Evolutionary conservation across 768 basidiomycete genomes (phyloP).

Genomic region (Serendipita sp.): DNA sequence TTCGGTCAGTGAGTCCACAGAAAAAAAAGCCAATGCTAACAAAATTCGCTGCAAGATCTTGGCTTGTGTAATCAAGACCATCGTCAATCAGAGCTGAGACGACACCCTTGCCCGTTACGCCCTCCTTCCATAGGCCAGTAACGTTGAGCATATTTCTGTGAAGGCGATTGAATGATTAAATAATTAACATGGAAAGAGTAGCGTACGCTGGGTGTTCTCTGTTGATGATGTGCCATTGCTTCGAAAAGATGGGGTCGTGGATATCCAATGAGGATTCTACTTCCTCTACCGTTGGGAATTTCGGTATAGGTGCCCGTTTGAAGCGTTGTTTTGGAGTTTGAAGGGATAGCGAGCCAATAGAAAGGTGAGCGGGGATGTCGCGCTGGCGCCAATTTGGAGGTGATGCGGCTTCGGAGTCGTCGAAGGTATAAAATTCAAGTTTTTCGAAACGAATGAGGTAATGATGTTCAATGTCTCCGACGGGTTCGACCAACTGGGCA

Average conservation of each 20-base stretch:
- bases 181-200: neutral
- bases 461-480: constrained; percentile 64
- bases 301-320: constrained; percentile 38
- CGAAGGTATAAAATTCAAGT: constrained; percentile 12
- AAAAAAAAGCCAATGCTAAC: constrained; percentile 34
- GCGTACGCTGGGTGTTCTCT: constrained; percentile 50
- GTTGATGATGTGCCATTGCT: constrained; percentile 95
- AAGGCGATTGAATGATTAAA: neutral
- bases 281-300: constrained; percentile 9
- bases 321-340: constrained; percentile 52
- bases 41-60: constrained; percentile 82
- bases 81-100: constrained; percentile 88
- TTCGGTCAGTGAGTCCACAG: neutral
- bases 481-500: constrained; percentile 76
- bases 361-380: constrained; percentile 25
- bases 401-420: constrained; percentile 27
- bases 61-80: constrained; percentile 78
- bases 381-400: constrained; percentile 21
- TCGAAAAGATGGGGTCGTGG: constrained; percentile 61
- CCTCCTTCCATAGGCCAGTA: constrained; percentile 74
- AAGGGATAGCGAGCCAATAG: constrained; percentile 43
- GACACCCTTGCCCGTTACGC: constrained; percentile 73
- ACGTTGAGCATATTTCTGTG: constrained; percentile 71
- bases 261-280: constrained; percentile 51
- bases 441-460: constrained; percentile 65